Percentiles rank a stretch among this genome's conserved stretches.
Conservation (phyloP, 495 filamentous ascomycete species). For the Penicillium mononematosum region DNA sequence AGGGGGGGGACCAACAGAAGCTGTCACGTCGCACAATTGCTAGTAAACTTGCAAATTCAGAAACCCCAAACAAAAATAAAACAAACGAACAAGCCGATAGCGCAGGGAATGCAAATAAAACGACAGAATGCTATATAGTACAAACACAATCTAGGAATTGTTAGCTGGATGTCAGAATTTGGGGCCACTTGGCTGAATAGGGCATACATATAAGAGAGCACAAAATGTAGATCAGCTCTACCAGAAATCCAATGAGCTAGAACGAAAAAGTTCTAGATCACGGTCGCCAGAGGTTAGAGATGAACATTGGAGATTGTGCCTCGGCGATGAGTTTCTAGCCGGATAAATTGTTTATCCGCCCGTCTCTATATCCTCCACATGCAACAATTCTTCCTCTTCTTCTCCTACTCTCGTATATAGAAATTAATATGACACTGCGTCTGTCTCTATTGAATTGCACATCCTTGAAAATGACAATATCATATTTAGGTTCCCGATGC, state of each 20-base stretch:
- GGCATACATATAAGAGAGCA: neutral
- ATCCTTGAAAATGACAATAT: slow-evolving; percentile 7
- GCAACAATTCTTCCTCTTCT: neutral
- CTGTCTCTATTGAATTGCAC: neutral
- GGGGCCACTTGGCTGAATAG: neutral
- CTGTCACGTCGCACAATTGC: neutral
- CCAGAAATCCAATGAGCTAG: neutral
- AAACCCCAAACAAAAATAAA: neutral
- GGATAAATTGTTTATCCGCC: slow-evolving; percentile 9
- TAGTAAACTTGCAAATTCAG: neutral
- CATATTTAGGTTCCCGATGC: neutral
- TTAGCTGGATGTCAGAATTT: slow-evolving; percentile 2
- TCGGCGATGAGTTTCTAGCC: slow-evolving; percentile 11
- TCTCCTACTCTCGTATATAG: neutral
- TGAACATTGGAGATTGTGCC: neutral
- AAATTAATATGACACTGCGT: neutral
- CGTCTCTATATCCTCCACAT: slow-evolving; percentile 1
- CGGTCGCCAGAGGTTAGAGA: slow-evolving; percentile 5
- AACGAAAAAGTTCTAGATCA: slow-evolving; percentile 4
- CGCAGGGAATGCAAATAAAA: slow-evolving; percentile 2
- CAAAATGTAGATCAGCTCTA: neutral
- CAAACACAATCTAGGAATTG: slow-evolving; percentile 7
- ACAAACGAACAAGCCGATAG: neutral
- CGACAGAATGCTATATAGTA: slow-evolving; percentile 9
- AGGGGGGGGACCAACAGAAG: neutral